These are phyloP conservation scores for Aspergillus ibericus DNA, from an alignment of 2,329 filamentous ascomycete genomes.

Conservation along the genomic window DNA sequence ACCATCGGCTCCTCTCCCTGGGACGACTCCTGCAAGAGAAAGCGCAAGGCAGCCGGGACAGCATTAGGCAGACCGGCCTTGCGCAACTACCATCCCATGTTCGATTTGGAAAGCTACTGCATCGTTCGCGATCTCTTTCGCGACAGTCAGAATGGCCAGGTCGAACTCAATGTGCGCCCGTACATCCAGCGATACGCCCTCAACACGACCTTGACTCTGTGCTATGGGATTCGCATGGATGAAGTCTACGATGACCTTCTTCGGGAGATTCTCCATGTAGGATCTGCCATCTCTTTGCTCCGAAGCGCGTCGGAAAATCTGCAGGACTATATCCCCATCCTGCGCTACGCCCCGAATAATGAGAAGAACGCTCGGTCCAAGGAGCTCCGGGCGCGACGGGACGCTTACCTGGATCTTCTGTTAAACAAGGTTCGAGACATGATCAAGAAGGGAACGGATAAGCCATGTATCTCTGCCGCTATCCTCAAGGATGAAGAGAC, in stretches of 20 bases:
- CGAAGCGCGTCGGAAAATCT: constrained; percentile 73
- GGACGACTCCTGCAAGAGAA: constrained; percentile 71
- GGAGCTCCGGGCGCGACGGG: constrained; percentile 63
- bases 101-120: constrained; percentile 69
- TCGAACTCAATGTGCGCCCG: constrained; percentile 64
- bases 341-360: constrained; percentile 59
- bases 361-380: constrained; percentile 58
- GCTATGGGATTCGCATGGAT: constrained; percentile 72
- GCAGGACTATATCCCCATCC: constrained; percentile 71
- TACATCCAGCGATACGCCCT: constrained; percentile 71
- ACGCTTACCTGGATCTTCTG: constrained; percentile 60
- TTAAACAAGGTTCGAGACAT: constrained; percentile 56
- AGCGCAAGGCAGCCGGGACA: constrained; percentile 71
- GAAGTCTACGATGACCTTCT: constrained; percentile 66
- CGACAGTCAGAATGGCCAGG: constrained; percentile 59
- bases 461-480: constrained; percentile 64
- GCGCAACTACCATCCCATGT: constrained; percentile 71
- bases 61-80: constrained; percentile 70
- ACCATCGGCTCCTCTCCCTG: constrained; percentile 78
- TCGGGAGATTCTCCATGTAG: constrained; percentile 69
- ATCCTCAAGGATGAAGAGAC: constrained; percentile 66
- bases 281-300: constrained; percentile 68
- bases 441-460: constrained; percentile 60
- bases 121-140: constrained; percentile 66
- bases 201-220: constrained; percentile 70